These are phyloP conservation scores for Aspergillus chevalieri DNA, from an alignment of 2,329 filamentous ascomycete species.

Conservation along the genomic window DNA sequence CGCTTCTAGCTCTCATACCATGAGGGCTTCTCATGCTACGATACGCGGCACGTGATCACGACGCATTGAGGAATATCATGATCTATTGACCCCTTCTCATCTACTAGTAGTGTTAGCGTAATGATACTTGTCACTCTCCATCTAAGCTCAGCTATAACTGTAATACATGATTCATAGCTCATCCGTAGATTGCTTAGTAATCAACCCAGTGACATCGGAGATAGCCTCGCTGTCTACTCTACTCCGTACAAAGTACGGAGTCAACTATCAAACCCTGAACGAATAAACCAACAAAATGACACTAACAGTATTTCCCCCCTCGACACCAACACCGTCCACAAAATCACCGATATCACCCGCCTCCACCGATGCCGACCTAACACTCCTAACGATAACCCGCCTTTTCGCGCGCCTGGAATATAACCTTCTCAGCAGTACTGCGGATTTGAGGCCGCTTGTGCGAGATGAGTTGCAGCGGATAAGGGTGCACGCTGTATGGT, in stretches of 20 bases:
- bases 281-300: constrained; percentile 11
- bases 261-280: neutral
- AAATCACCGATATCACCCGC: constrained; percentile 11
- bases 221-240: too few species aligned
- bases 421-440: constrained; percentile 35
- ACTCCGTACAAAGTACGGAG: too few species aligned
- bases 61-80: neutral
- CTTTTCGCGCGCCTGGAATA: constrained; percentile 39
- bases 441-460: constrained; percentile 32
- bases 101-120: too few species aligned
- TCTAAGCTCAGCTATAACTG: too few species aligned
- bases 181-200: too few species aligned
- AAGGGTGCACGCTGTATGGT: constrained; percentile 35
- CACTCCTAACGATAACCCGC: constrained; percentile 36
- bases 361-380: constrained; percentile 21
- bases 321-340: neutral
- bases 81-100: too few species aligned
- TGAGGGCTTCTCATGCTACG: neutral
- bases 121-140: too few species aligned
- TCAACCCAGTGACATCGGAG: too few species aligned
- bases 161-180: too few species aligned
- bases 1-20: neutral
- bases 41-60: neutral
- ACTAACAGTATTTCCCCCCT: constrained; percentile 11
- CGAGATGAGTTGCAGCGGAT: constrained; percentile 38